These are phyloP conservation scores for Halenospora varia DNA, from an alignment of 495 filamentous ascomycete genomes.

Conservation along the genomic window DNA sequence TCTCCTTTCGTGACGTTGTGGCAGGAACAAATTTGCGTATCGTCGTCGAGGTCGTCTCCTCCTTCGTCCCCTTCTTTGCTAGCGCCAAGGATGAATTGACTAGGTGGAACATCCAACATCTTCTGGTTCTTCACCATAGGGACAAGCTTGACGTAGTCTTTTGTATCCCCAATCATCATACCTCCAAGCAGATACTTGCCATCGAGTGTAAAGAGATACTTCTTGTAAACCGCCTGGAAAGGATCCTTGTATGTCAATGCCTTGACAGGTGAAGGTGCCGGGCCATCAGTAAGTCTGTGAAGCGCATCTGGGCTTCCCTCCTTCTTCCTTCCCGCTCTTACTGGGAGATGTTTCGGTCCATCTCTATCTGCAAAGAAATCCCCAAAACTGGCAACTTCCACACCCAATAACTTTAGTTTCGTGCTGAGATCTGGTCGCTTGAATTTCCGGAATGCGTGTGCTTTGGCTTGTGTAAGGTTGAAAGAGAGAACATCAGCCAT, in stretches of 20 bases:
- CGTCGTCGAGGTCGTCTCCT: constrained; percentile 55
- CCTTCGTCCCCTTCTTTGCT: constrained; percentile 66
- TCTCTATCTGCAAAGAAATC: constrained; percentile 86
- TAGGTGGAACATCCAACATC: constrained; percentile 74
- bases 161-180: constrained; percentile 98
- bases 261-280: constrained; percentile 54
- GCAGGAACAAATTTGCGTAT: constrained; percentile 92
- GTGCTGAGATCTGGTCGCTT: constrained; percentile 89
- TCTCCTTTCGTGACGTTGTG: constrained; percentile 94
- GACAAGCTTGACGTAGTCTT: constrained; percentile 90
- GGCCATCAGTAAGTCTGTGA: constrained; percentile 50
- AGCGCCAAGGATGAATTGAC: constrained; percentile 80
- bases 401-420: constrained; percentile 88
- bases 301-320: constrained; percentile 31
- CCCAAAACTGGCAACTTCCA: constrained; percentile 93
- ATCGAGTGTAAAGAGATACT: constrained; percentile 89
- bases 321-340: constrained; percentile 26
- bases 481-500: constrained; percentile 97
- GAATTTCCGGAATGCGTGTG: constrained; percentile 66
- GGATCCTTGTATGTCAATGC: constrained; percentile 91
- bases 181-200: constrained; percentile 91
- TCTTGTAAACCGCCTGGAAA: constrained; percentile 93
- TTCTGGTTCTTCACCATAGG: constrained; percentile 92
- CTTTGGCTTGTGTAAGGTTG: constrained; percentile 82
- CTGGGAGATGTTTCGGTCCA: constrained; percentile 46